Evolutionary conservation across 2,329 filamentous ascomycete genomes (phyloP).

Genomic region (Reticulascus tulasneorum): DNA sequence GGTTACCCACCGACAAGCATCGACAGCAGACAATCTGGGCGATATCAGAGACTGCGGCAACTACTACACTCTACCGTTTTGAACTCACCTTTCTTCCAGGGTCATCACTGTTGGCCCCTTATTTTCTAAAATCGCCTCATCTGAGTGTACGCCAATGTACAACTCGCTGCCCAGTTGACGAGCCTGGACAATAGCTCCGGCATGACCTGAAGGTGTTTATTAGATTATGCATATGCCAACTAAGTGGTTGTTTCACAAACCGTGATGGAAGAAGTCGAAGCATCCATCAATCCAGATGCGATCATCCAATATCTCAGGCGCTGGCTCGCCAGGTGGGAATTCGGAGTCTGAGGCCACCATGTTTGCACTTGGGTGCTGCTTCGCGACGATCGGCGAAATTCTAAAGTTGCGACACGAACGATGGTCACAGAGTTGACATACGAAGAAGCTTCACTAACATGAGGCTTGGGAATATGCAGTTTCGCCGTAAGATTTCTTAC

Average conservation of each 20-base stretch:
- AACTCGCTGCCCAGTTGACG: constrained; percentile 86
- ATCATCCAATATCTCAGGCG: constrained; percentile 56
- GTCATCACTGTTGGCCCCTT: constrained; percentile 98
- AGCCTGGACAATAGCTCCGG: constrained; percentile 93
- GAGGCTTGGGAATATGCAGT: not conserved
- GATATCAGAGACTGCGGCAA: constrained; percentile 5
- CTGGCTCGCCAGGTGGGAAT: constrained; percentile 41
- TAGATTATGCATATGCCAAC: not conserved
- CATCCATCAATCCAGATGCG: constrained; percentile 98
- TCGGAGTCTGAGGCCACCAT: constrained; percentile 19
- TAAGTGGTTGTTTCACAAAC: constrained; percentile 33
- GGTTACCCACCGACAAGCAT: constrained; percentile 94
- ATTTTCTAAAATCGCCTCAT: constrained; percentile 92
- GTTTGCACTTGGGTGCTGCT: no score
- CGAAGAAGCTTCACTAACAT: no score
- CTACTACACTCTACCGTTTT: constrained; percentile 1
- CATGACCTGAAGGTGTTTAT: constrained; percentile 79
- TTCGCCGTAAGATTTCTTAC: not conserved
- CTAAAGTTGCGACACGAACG: no score
- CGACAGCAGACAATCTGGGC: constrained; percentile 74
- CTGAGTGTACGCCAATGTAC: constrained; percentile 89
- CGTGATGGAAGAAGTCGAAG: constrained; percentile 99
- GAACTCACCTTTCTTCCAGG: constrained; percentile 70
- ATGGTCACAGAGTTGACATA: no score
- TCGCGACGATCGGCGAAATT: no score